A percentile compares a stretch with the other conserved stretches of the same genome.
These are phyloP conservation scores for Rosa rugosa DNA, from an alignment of 306 rosid genomes.

Conservation along the genomic window DNA sequence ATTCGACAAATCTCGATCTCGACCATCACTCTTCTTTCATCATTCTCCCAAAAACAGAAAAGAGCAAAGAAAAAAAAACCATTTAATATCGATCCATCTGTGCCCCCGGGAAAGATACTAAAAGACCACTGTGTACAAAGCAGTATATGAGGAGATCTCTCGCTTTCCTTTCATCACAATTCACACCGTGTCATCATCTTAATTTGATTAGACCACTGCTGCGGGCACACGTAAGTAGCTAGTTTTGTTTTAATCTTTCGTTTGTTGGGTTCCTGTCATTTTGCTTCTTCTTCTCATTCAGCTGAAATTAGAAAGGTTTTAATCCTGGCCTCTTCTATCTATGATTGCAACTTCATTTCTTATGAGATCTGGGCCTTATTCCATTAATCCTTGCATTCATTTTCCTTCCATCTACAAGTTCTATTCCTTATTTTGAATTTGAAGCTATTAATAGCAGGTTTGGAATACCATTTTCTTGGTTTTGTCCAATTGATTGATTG, in stretches of 20 bases:
- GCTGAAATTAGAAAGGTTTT: neutral
- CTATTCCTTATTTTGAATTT: no score
- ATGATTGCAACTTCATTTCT: neutral
- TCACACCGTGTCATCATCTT: no score
- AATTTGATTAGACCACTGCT: neutral
- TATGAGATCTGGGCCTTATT: neutral
- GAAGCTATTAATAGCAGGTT: neutral
- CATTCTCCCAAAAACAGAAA: no score
- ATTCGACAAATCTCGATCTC: no score
- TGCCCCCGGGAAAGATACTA: no score
- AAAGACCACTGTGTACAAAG: no score
- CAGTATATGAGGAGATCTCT: no score
- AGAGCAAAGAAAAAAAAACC: no score
- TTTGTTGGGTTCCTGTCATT: neutral
- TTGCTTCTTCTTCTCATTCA: neutral
- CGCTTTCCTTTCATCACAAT: no score
- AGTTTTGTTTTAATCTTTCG: neutral
- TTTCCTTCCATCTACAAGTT: neutral
- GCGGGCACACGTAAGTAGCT: slow-evolving; percentile 4
- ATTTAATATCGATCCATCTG: no score
- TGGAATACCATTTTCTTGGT: neutral
- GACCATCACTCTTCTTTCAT: no score
- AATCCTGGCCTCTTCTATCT: neutral
- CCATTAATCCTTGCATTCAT: neutral
- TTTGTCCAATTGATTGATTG: neutral